Percentiles rank a stretch among this genome's conserved stretches.
phyloP scores from a whole-genome alignment of 768 basidiomycete genomes.

The Steccherinum ochraceum region DNA sequence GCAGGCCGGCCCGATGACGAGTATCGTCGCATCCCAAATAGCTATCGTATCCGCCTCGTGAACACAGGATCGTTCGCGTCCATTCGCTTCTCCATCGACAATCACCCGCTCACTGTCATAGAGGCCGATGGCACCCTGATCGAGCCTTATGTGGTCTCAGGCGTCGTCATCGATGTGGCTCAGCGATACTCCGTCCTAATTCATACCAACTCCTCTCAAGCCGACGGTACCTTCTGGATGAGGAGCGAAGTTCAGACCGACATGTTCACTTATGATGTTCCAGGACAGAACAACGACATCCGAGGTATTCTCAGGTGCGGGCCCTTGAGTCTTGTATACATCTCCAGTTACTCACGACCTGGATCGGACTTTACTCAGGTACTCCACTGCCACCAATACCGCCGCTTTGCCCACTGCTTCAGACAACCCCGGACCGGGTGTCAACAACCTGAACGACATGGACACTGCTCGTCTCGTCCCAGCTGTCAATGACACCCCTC shows the following conservation, averaged over 20 bases:
- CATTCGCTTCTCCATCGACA: conserved; percentile 39
- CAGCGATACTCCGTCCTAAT: conserved; percentile 48
- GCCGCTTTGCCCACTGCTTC: conserved; percentile 3
- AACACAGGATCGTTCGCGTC: conserved; percentile 43
- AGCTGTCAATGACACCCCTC: conserved; percentile 4
- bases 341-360: neutral
- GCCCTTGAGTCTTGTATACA: neutral
- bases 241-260: conserved; percentile 31
- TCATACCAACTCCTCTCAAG: conserved; percentile 30
- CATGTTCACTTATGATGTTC: conserved; percentile 26
- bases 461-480: conserved; percentile 8
- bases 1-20: neutral
- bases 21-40: neutral
- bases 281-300: conserved; percentile 14
- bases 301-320: conserved; percentile 15
- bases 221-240: conserved; percentile 33
- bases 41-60: conserved; percentile 42
- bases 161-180: conserved; percentile 36
- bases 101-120: conserved; percentile 38
- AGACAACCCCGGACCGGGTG: conserved; percentile 7
- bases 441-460: conserved; percentile 3
- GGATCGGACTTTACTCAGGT: conserved; percentile 1
- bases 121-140: conserved; percentile 44
- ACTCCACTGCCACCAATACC: neutral
- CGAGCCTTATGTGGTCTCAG: conserved; percentile 30